Percentiles rank a stretch among this genome's conserved stretches.
These are phyloP conservation scores for Ormosia emarginata DNA, from an alignment of 306 rosid genomes.

Conservation along the genomic window DNA sequence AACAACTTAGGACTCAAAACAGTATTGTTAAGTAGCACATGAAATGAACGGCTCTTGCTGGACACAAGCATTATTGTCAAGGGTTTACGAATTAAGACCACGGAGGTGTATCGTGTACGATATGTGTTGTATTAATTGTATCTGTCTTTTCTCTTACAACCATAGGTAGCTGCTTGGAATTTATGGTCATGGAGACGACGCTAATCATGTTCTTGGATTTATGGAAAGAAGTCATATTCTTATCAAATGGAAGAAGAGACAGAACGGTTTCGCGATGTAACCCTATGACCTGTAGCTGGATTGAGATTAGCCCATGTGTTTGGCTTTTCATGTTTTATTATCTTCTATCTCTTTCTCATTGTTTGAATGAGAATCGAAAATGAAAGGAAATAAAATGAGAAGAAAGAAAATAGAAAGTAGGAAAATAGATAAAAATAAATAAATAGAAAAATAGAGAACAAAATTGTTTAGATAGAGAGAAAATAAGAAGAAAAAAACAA, in stretches of 20 bases:
- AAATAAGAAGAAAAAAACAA: too few relatives aligned
- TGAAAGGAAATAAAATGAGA: too few relatives aligned
- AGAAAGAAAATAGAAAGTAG: too few relatives aligned
- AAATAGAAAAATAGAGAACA: too few relatives aligned
- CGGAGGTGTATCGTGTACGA: not conserved
- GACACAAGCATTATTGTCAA: not conserved
- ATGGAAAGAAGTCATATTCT: not conserved
- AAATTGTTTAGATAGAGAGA: too few relatives aligned
- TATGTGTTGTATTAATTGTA: too few relatives aligned
- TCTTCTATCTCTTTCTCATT: not conserved
- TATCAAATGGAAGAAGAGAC: not conserved
- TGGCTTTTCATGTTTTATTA: not conserved
- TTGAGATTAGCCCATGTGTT: not conserved
- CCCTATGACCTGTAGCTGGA: not conserved
- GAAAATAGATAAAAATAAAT: too few relatives aligned
- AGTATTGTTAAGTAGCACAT: not conserved
- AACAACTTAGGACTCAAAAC: not conserved
- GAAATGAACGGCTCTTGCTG: not conserved
- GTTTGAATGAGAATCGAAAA: too few relatives aligned
- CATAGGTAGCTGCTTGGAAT: not conserved
- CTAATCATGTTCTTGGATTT: not conserved
- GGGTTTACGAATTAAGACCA: not conserved
- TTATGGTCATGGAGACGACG: not conserved
- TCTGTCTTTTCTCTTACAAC: not conserved
- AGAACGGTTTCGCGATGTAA: not conserved